Evolutionary conservation across 768 basidiomycete genomes (phyloP), one percentile per base, ranked within the genome.

Genomic region (Leccinellum luteum): DNA sequence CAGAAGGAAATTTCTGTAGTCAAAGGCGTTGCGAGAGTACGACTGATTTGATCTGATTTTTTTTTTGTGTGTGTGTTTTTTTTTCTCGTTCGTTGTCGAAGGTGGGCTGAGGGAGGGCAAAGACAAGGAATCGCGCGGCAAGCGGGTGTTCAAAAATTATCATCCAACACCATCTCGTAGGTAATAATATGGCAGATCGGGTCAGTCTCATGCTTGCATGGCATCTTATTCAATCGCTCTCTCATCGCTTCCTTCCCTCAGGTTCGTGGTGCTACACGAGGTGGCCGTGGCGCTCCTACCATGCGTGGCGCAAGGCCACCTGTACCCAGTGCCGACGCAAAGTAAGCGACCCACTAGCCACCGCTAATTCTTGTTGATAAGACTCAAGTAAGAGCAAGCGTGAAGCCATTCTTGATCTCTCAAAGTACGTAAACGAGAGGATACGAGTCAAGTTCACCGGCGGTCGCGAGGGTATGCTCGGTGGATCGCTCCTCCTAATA

Each of bases 391-490:
- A 74, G 69, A 60, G 71, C 45, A 91, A 90, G 72, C 84, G 92
- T 44, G 96, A 98, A 73, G 92, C 93, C 28, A 98, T 98, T 73
- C 85, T 98, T 31, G 94, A 98, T 73, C 85, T 98, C 31, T 85
- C 90, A 50, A 95, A 96, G 73, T 98, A 97, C 66, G 89, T 90
- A 52, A 91, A 96, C 73, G 87, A 94, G 73, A 83, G 85, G 60
- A 92, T 99, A 69, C 78, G 93, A 55, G 94, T 98, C 68, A 98
- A 97, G 74, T 98, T 99, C 69, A 93, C 93, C n/a, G 97, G 97
- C 45, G 96, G 96, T 38, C 78, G 97, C 41, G 94, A 99, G 83
- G 94, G 95, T 92, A 59, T 51, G 58, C 66, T 66, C 4, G 2
- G 13, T 13, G 4, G 15, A 8, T 23, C 21, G 15, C n/a, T 43